These are phyloP conservation scores for Emergomyces pasteurianus DNA, from an alignment of 2,329 filamentous ascomycete genomes.

Conservation along the genomic window DNA sequence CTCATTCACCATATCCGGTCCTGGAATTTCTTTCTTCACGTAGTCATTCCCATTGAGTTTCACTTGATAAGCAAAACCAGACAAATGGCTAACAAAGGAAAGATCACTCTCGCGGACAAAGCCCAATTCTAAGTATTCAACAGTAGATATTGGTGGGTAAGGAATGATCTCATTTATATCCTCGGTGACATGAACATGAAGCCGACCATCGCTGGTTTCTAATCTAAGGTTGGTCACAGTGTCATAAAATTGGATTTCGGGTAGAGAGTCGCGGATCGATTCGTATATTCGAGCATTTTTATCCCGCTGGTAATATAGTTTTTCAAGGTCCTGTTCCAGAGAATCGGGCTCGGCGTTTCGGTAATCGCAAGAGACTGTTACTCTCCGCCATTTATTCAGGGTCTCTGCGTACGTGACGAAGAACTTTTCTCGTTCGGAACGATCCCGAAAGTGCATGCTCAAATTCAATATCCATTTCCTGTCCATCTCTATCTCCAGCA, in stretches of 20 bases:
- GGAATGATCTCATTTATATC: conserved; percentile 89
- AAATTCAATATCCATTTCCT: conserved; percentile 89
- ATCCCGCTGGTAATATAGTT: conserved; percentile 72
- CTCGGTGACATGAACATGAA: conserved; percentile 97
- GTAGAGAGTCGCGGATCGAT: conserved; percentile 78
- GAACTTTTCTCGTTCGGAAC: conserved; percentile 89
- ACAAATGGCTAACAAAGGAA: conserved; percentile 81
- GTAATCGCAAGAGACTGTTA: conserved; percentile 92
- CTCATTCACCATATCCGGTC: conserved; percentile 87
- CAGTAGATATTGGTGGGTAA: conserved; percentile 61
- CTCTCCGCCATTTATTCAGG: conserved; percentile 66
- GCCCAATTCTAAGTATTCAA: conserved; percentile 53
- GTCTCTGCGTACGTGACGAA: conserved; percentile 87
- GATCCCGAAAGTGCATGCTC: conserved; percentile 95
- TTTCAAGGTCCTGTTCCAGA: conserved; percentile 69
- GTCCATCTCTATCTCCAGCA: conserved; percentile 69
- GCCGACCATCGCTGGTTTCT: conserved; percentile 71
- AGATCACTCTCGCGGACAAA: conserved; percentile 61
- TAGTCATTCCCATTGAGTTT: conserved; percentile 53
- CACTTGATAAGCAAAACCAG: conserved; percentile 95
- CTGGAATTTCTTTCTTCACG: conserved; percentile 97
- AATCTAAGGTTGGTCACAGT: conserved; percentile 94
- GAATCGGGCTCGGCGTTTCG: conserved; percentile 67
- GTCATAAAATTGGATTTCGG: conserved; percentile 91
- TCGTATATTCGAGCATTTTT: conserved; percentile 92